These are phyloP conservation scores for Tetrahymena borealis DNA, from an alignment of 73 alveolate genomes.

Conservation along the genomic window DNA sequence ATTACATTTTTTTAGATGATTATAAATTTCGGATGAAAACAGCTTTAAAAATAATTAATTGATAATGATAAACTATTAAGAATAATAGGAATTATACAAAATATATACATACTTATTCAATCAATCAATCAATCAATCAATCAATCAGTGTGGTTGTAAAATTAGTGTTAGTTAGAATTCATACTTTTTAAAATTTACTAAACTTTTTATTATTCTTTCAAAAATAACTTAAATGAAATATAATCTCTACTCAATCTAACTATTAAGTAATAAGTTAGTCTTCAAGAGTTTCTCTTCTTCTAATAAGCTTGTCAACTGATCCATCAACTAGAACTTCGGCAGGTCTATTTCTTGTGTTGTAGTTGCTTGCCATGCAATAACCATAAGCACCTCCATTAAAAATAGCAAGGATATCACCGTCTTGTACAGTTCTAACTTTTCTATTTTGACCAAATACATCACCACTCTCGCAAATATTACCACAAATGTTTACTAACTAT, in stretches of 20 bases:
- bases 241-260: background rate
- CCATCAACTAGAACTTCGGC: slow-evolving; percentile 32
- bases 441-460: slow-evolving; percentile 37
- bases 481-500: slow-evolving; percentile 17
- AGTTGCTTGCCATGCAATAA: slow-evolving; percentile 31
- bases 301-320: background rate
- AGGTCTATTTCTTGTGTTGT: slow-evolving; percentile 42
- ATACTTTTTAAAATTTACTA: no score
- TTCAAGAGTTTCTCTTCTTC: slow-evolving; percentile 43
- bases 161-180: no score
- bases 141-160: no score
- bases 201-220: no score
- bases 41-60: no score
- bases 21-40: no score
- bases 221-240: background rate
- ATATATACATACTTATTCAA: no score
- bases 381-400: slow-evolving; percentile 47
- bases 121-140: no score
- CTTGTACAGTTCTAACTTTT: background rate
- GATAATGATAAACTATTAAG: no score
- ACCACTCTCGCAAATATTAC: slow-evolving; percentile 48
- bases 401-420: slow-evolving; percentile 23
- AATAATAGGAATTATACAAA: no score
- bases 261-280: background rate
- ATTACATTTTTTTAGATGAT: no score